Conservation (phyloP, 140 eudicot species). For the Ambrosia hybrid region DNA sequence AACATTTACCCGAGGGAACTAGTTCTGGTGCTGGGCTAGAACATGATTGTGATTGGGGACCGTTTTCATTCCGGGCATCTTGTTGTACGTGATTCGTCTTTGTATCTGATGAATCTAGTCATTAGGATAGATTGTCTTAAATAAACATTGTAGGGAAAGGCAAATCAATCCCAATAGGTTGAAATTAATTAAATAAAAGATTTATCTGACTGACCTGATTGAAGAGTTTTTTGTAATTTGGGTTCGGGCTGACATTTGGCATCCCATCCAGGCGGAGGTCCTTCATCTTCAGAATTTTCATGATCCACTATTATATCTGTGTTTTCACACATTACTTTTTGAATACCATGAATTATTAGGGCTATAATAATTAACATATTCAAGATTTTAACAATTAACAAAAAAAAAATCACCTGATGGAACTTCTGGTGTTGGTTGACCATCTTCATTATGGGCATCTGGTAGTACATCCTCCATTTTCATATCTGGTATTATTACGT, state of each 20-base stretch:
- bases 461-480: conserved; percentile 31
- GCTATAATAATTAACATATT: background rate
- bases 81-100: conserved; percentile 33
- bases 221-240: conserved; percentile 9
- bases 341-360: background rate
- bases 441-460: conserved; percentile 21
- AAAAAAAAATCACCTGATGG: conserved; percentile 31
- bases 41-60: conserved; percentile 17
- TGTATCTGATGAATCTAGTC: conserved; percentile 22
- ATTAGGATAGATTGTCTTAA: background rate
- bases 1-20: conserved; percentile 33
- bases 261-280: conserved; percentile 71
- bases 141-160: conserved; percentile 10
- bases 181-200: background rate
- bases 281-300: conserved; percentile 41
- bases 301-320: conserved; percentile 33
- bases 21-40: conserved; percentile 22
- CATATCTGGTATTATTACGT: conserved; percentile 19
- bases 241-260: conserved; percentile 23
- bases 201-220: conserved; percentile 30
- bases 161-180: no score
- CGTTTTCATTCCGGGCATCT: conserved; percentile 31
- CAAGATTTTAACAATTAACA: background rate
- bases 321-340: background rate
- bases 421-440: conserved; percentile 27